Conservation (phyloP, 2,329 filamentous ascomycete genomes). For the Curvularia sp. region DNA sequence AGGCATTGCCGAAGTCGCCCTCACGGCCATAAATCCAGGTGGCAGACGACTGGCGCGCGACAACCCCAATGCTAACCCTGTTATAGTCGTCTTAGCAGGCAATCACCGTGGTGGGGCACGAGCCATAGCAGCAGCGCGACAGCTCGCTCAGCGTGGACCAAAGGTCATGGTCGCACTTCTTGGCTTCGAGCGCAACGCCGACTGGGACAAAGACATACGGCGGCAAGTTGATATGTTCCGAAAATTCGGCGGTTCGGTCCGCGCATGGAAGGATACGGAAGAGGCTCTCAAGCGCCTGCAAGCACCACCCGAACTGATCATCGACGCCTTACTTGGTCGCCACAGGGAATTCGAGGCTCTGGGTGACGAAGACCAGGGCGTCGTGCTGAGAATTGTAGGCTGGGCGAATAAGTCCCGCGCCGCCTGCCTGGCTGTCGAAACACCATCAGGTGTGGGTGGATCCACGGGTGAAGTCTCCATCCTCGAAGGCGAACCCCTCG, state of each 20-base stretch:
- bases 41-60: slow-evolving; percentile 62
- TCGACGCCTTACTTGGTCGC: slow-evolving; percentile 87
- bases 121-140: slow-evolving; percentile 83
- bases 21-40: slow-evolving; percentile 69
- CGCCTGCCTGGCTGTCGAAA: slow-evolving; percentile 84
- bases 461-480: slow-evolving; percentile 66
- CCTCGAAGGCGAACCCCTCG: slow-evolving; percentile 77
- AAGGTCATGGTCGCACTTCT: slow-evolving; percentile 84
- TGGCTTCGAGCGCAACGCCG: slow-evolving; percentile 81
- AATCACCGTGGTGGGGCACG: slow-evolving; percentile 90
- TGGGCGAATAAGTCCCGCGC: slow-evolving; percentile 92
- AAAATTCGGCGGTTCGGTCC: slow-evolving; percentile 79
- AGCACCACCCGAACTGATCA: slow-evolving; percentile 76
- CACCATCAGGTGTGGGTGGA: slow-evolving; percentile 87
- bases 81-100: slow-evolving; percentile 84
- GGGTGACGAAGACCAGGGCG: slow-evolving; percentile 79
- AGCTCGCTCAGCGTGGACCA: slow-evolving; percentile 82
- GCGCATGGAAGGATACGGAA: slow-evolving; percentile 66
- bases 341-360: slow-evolving; percentile 90
- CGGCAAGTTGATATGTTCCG: slow-evolving; percentile 85
- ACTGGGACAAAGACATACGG: slow-evolving; percentile 79
- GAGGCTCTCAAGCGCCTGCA: slow-evolving; percentile 62
- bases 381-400: slow-evolving; percentile 86
- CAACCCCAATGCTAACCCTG: slow-evolving; percentile 59
- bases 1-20: slow-evolving; percentile 83